Base-by-base conservation (phyloP, 2,329 filamentous ascomycete species). In the Aspergillus candidus region DNA sequence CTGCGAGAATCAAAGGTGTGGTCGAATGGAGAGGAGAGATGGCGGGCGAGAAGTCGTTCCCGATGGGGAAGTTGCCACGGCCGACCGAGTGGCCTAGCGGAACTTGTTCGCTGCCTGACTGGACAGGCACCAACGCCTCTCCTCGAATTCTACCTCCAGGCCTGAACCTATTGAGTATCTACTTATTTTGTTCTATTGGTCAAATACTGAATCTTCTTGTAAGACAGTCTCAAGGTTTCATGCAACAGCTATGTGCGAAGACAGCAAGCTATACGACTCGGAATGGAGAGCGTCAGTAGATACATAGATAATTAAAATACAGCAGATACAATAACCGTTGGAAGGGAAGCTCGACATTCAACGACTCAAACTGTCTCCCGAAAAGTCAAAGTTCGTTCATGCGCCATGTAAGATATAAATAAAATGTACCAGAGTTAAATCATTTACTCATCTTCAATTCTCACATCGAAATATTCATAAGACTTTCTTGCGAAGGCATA, bases 401-500 rank as follows among this genome's bases (percentile, higher is more conserved):
- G 48, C 52, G 46, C 43, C 44, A 52, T 48, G 44, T 27, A 39
- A 35, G 35, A 48, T 51, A 51, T 51, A 46, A 46, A 54, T 51
- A 49, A 10, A 27, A 27, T 27, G 22, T 50, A 54, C 47, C 51
- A 50, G 47, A 52, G 47, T 47, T 41, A 41, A 52, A 52, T 53
- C 44, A 52, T 55, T 45, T 50, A 48, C 47, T 45, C 51, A 47
- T 54, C 49, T 44, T 44, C 43, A 30, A 38, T 43, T 47, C 47
- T 17, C 18, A 22, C 38, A 38, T 48, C 30, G 39, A 36, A 31
- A 27, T 34, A 40, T 46, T 32, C 38, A 32, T 38, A 34, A 37
- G 14, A 13, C 30, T 35, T 29, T 17, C 38, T n/a, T 27, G 22
- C 22, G 13, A 22, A 17, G 32, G 17, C 18, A 36, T 27, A 27